Evolutionary conservation across 768 basidiomycete genomes (phyloP), one percentile per base, ranked within the genome.

Genomic region (Boletales sp.): DNA sequence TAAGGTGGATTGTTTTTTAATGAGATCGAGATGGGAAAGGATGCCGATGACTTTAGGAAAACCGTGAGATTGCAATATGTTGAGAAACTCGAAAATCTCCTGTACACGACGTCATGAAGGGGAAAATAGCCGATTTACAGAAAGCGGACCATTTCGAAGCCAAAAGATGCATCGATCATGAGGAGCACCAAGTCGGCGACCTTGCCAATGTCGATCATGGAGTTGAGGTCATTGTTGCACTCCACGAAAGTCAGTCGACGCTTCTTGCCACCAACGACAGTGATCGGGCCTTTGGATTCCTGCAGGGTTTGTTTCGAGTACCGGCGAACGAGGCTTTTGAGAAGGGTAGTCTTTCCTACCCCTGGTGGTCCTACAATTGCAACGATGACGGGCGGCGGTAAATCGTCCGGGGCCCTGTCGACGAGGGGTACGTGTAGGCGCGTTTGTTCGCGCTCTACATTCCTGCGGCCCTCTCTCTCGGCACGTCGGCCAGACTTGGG

Each of bases 21-120:
- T 89, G 56, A 99, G 86, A 70, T 98, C 96, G 37, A 98, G 84
- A 69, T 99, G 96, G 41, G 93, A 87, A 41, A 99, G 87, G 50
- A 99, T 71, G 49, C 96, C 95, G 54, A 99, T 92, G 59, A 98
- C 93, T 76, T 98, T 99, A 3, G 96, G 96, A 67, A 99, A 95
- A 31, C 96, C 96, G 65, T 99, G 96, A 0, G 92, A 79, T 73
- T 97, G 94, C 21, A 99, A 85, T 60, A 97, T 84, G 59, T 97
- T 98, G 48, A 99, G 85, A 57, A 98, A 97, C 70, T 99, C 96
- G 61, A 99, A 98, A 0, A 93, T 93, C 84, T 98, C 96, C 94
- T 97, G 63, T 25, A 17, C 11, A 19, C 8, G n/a, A 31, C 4
- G 21, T 35, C 18, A 53, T 38, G 41, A 43, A 44, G 28, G 43